Percentiles rank a stretch among this genome's conserved stretches.
phyloP scores from a whole-genome alignment of 2,329 filamentous ascomycete species.

The Phyllosticta ampelicida region DNA sequence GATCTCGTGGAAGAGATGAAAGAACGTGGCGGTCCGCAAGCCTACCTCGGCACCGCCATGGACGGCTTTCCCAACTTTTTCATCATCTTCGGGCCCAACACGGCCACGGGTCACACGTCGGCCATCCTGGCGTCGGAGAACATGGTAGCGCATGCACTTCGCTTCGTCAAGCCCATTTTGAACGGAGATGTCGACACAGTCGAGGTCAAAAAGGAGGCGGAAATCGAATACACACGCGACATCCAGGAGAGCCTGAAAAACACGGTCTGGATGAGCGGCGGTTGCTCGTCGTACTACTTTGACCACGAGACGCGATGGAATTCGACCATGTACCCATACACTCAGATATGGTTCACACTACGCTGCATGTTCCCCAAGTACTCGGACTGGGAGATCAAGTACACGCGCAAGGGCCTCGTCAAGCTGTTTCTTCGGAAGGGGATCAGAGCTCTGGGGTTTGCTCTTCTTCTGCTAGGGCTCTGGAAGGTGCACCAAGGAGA shows the following conservation, averaged over 20 bases:
- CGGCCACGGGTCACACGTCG: conserved; percentile 50
- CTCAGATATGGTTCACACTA: conserved; percentile 41
- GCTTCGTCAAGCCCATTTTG: conserved; percentile 46
- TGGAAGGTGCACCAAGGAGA: neutral
- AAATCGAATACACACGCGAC: conserved; percentile 36
- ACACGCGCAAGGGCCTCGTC: conserved; percentile 38
- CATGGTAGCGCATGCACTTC: conserved; percentile 48
- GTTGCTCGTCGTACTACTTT: conserved; percentile 42
- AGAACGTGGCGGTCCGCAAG: conserved; percentile 48
- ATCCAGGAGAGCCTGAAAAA: conserved; percentile 37
- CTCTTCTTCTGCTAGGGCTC: neutral
- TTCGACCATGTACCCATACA: conserved; percentile 29
- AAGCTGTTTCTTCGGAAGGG: conserved; percentile 15
- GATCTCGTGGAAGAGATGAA: conserved; percentile 47
- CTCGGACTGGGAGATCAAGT: conserved; percentile 43
- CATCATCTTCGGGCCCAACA: conserved; percentile 53
- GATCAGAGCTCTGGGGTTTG: neutral
- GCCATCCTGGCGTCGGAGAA: conserved; percentile 52
- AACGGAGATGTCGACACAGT: conserved; percentile 34
- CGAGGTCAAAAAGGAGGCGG: conserved; percentile 40
- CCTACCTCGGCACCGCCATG: conserved; percentile 49
- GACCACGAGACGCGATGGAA: conserved; percentile 38
- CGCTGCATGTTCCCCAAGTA: conserved; percentile 44
- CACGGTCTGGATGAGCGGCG: conserved; percentile 37
- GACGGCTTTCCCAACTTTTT: conserved; percentile 57